phyloP scores from a whole-genome alignment of 306 rosid genomes.

The Quercus rubra region DNA sequence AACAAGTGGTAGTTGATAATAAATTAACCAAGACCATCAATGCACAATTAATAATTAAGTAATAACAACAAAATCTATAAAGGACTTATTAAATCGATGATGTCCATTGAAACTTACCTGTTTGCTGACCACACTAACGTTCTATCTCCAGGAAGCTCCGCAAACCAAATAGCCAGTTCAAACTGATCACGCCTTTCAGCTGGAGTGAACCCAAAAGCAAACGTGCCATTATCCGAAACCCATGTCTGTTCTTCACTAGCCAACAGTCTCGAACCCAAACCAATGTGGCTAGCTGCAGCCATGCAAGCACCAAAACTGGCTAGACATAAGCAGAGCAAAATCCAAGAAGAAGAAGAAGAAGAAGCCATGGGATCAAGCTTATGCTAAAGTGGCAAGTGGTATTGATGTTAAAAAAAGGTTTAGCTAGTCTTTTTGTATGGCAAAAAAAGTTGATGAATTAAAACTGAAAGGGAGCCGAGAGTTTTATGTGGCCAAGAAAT shows the following conservation, averaged over 20 bases:
- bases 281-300: constrained; percentile 42
- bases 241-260: constrained; percentile 49
- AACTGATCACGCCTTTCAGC: constrained; percentile 20
- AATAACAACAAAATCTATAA: not conserved
- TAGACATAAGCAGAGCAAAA: constrained; percentile 23
- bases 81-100: not conserved
- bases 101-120: constrained; percentile 34
- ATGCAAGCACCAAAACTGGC: constrained; percentile 24
- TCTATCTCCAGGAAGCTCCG: constrained; percentile 69
- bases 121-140: constrained; percentile 76
- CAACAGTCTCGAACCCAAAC: constrained; percentile 52
- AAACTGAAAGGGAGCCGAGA: not conserved
- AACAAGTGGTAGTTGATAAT: no score
- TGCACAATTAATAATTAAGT: not conserved
- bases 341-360: constrained; percentile 1
- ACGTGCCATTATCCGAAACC: constrained; percentile 79
- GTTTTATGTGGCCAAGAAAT: constrained; percentile 21
- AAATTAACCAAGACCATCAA: not conserved
- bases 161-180: constrained; percentile 78
- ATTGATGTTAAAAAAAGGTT: not conserved
- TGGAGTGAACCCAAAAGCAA: constrained; percentile 80
- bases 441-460: not conserved
- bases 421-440: constrained; percentile 10
- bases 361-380: constrained; percentile 25
- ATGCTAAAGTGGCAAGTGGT: not conserved